Base-by-base conservation (phyloP, 768 basidiomycete species). In the Hygrocybe coccinea region DNA sequence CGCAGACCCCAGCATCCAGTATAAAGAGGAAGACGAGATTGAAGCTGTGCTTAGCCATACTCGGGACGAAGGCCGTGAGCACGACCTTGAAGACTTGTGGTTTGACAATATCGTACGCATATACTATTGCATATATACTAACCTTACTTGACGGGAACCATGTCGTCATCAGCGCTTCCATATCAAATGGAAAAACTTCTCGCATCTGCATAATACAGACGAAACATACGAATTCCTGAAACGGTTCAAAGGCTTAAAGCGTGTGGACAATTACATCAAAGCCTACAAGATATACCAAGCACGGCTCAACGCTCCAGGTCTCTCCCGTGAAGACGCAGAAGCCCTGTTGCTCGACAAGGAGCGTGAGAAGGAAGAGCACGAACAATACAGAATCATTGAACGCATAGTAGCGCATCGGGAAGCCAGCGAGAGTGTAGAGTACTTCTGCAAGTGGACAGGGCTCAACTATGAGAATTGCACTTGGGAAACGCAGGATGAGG, bases 111-210 rank as follows among this genome's bases (percentile, higher is more conserved):
- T 95, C 62, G 94, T 93, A 69, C 53, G 80, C 69, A 34, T 50
- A 52, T 54, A 69, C 34, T 50, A 50, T 50, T 21, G 52, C 19
- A 54, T 50, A 35, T 10, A 15, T 25, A 54, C n/a, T n/a, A 57
- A 46, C 50, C 54, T 44, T 57, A 56, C 12, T n/a, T 21, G 56
- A 44, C 60, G 56, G 65, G 60, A 29, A 64, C 38, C 29, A 41
- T 53, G 54, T 45, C 29, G 14, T 51, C 57, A 61, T 2, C 66
- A 97, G 94, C 93, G 94, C 50, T 99, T 89, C 77, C 93, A 97
- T 69, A 94, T 99, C 78, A 99, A 99, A 72, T 99, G 97, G 97
- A 97, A 98, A 72, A 86, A 85, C 63, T 98, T 94, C 71, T 97
- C 94, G 9, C 95, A 98, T 69, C 79, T 98, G 14, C 97, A 98